Evolutionary conservation across 306 rosid genomes (phyloP), one percentile per base, ranked within the genome.

Genomic region (Quercus berberidifolia): DNA sequence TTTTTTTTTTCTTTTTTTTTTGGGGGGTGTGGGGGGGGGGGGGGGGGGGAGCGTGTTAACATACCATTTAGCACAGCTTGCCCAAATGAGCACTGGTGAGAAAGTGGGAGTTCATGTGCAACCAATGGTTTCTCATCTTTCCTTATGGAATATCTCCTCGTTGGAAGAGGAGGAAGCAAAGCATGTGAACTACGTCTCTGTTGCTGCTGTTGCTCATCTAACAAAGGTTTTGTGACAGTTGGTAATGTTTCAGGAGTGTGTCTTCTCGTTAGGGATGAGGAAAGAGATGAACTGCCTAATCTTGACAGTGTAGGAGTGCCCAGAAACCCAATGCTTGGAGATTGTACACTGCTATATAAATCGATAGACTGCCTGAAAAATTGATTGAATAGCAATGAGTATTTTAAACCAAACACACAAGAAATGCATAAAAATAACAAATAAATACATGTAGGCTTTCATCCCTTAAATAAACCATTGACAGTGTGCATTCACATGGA

Each of bases 281-380:
- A 92, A 19, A 95, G 92, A 83, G 89, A 96, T 1, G 99, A 96
- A 74, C 99, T 91, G 78, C 99, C 91, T 51, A 96, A 76, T 89
- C 97, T 91, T n/a, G 92, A 71, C 81, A 94, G 51, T 30, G 99
- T 56, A 31, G 97, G 81, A 69, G 97, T 91, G 71, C 97, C 97
- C 74, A 94, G 78, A 86, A 94, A 89, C 79, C 98, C 98, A 75
- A 94, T 87, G 64, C 87, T 81, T 67, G 98, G 98, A 25, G 99
- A 96, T 55, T 92, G 94, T 1, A 96, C 96, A 75, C 98, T 96
- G 70, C 99, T 89, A 54, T 93, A 90, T 74, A 96, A 85, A 88
- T 96, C 99, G 38, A 96, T 96, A 26, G 99, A 96, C 74, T 96
- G 97, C 93, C 99, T 96, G 94, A 58, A 88, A 87, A 69, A 78